phyloP scores from a whole-genome alignment of 1,284 basidiomycete species.

The Ganoderma lingzhi region DNA sequence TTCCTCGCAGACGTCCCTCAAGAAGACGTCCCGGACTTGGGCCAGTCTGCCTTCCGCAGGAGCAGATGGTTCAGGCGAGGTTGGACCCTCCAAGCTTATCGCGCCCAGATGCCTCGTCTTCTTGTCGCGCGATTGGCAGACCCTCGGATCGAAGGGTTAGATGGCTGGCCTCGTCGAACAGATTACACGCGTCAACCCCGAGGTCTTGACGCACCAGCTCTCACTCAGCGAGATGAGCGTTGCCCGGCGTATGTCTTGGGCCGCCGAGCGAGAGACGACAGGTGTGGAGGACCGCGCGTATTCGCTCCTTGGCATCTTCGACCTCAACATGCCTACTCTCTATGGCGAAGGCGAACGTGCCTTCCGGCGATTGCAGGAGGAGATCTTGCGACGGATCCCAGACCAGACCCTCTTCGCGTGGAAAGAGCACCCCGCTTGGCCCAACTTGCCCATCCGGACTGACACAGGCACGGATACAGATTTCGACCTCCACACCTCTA shows the following conservation, averaged over 20 bases:
- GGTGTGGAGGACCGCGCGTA: constrained; percentile 12
- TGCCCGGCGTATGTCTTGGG: constrained; percentile 12
- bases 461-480: background rate
- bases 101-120: constrained; percentile 7
- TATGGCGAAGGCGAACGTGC: background rate
- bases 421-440: background rate
- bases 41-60: background rate
- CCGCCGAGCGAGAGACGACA: constrained; percentile 2
- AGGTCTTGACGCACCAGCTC: background rate
- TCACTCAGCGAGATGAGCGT: background rate
- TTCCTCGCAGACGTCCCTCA: constrained; percentile 4
- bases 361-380: constrained; percentile 4
- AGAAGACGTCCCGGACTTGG: background rate
- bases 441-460: background rate
- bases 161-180: constrained; percentile 3
- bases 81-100: constrained; percentile 4
- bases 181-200: background rate
- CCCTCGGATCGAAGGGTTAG: background rate
- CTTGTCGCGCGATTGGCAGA: constrained; percentile 5
- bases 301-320: background rate
- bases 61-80: constrained; percentile 13
- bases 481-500: no score
- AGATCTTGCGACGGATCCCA: constrained; percentile 2
- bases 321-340: constrained; percentile 1
- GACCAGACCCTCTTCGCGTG: constrained; percentile 9